Evolutionary conservation across 345 rosid species (phyloP).

Genomic region (Reutealis trisperma): DNA sequence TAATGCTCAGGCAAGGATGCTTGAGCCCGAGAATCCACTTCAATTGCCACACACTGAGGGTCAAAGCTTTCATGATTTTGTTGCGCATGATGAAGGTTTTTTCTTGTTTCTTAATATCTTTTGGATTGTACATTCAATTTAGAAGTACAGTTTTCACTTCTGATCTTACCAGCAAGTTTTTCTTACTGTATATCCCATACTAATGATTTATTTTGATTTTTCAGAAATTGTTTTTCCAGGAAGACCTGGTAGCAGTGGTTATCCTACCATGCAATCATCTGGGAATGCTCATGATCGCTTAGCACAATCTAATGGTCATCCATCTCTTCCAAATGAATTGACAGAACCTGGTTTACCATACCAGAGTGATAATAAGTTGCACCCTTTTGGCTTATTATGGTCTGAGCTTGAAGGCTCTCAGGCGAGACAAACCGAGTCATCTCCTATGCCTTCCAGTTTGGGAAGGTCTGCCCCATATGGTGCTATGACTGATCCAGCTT

Average conservation of each 20-base stretch:
- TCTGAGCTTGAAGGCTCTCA: constrained; percentile 60
- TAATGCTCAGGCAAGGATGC: constrained; percentile 35
- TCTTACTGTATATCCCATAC: neutral
- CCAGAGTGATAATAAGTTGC: constrained; percentile 47
- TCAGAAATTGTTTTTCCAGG: constrained; percentile 74
- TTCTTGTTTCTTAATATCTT: constrained; percentile 1
- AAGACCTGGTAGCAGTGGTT: constrained; percentile 47
- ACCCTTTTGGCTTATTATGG: constrained; percentile 64
- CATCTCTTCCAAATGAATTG: constrained; percentile 35
- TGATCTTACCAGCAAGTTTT: neutral
- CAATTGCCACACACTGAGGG: constrained; percentile 39
- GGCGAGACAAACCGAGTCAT: constrained; percentile 36
- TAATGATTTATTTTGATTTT: constrained; percentile 18
- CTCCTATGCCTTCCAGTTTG: constrained; percentile 35
- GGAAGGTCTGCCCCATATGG: constrained; percentile 38
- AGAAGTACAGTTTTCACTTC: neutral
- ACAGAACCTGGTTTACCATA: constrained; percentile 33
- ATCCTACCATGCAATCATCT: constrained; percentile 34
- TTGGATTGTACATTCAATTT: neutral
- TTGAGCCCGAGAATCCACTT: constrained; percentile 47
- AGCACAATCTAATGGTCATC: constrained; percentile 23
- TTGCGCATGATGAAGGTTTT: constrained; percentile 57
- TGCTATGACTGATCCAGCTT: constrained; percentile 38
- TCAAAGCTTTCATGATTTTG: constrained; percentile 45
- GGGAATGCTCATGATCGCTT: constrained; percentile 25